Evolutionary conservation across 75 land plant species (phyloP).

Genomic region (Cryptomeria japonica): DNA sequence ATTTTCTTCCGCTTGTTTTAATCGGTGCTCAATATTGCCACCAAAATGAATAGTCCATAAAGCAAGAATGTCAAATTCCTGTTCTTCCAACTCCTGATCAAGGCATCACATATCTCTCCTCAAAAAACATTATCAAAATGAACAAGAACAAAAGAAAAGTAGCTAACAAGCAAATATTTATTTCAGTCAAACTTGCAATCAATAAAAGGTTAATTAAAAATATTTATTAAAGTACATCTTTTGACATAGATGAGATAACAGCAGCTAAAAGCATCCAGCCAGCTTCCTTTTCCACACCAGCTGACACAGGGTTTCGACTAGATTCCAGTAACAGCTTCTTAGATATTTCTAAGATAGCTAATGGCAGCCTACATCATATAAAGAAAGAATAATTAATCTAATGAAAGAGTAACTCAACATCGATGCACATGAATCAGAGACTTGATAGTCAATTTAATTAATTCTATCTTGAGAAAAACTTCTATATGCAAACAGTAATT

Average conservation of each 20-base stretch:
- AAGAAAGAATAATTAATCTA: neutral
- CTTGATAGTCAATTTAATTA: neutral
- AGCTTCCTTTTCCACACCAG: constrained; percentile 79
- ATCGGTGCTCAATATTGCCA: constrained; percentile 48
- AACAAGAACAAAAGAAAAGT: neutral
- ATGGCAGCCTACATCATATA: constrained; percentile 70
- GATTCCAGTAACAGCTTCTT: constrained; percentile 70
- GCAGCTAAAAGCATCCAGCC: constrained; percentile 94
- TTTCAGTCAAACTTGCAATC: neutral
- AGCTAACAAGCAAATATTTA: neutral
- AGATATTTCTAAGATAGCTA: constrained; percentile 75
- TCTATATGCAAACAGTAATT: neutral
- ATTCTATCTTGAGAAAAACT: neutral
- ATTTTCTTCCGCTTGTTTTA: constrained; percentile 43
- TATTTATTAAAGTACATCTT: constrained; percentile 57
- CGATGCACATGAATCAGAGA: neutral
- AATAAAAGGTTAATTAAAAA: neutral
- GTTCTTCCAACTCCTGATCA: constrained; percentile 84
- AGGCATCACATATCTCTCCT: constrained; percentile 5
- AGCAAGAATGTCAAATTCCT: constrained; percentile 89
- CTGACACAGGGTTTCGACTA: constrained; percentile 67
- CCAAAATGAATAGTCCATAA: constrained; percentile 81
- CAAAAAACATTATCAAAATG: neutral
- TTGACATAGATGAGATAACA: constrained; percentile 83
- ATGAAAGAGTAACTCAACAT: neutral